Base-by-base conservation (phyloP, 164 flowering plant genomes). In the Vitis riparia region DNA sequence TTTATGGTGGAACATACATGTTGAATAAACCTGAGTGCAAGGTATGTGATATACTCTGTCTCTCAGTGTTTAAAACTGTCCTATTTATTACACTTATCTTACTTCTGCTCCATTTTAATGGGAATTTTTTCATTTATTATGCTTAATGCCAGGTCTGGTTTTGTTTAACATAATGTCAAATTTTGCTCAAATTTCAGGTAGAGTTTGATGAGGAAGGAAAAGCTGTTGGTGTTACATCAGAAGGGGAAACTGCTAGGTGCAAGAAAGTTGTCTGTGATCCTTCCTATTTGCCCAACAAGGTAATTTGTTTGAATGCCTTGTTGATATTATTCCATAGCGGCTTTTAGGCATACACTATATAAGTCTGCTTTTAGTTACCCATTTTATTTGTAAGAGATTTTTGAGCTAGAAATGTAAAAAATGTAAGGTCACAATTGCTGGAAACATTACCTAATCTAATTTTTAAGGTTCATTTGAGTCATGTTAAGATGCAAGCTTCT, bases 1-100 rank as follows among this genome's bases (percentile, higher is more conserved):
- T 94, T 68, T 91, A 94, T 85, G 97, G 97, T 77, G 98, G 98
- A 17, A 94, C 98, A 30, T 94, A 94, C 79, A 94, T 94, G 98
- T 77, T 94, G 73, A 92, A 88, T 62, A 94, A 94, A 71, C 97
- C 94, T 60, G 94, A 87, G 67, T 94, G 98, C 97, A 89, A 90
- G 97, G 98, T 91, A 83, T 9, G 57, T 16, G 23, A 15, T 57
- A n/a, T 19, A 57, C 17, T 9, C 29, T 57, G 30, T 61, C 6
- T 10, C 64, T 23, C 5, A 44, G 30, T 23, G 13, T 6, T 32
- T 23, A 16, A 11, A 16, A 60, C 37, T 10, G 11, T 10, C 9
- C 29, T 60, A 60, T 60, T 60, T 60, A 15, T 29, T 19, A 17
- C 1, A 5, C 12, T 29, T 23, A 23, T 32, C 47, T 61, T 61